Conservation (phyloP, 139 green algal genomes). For the Micractinium conductrix region DNA sequence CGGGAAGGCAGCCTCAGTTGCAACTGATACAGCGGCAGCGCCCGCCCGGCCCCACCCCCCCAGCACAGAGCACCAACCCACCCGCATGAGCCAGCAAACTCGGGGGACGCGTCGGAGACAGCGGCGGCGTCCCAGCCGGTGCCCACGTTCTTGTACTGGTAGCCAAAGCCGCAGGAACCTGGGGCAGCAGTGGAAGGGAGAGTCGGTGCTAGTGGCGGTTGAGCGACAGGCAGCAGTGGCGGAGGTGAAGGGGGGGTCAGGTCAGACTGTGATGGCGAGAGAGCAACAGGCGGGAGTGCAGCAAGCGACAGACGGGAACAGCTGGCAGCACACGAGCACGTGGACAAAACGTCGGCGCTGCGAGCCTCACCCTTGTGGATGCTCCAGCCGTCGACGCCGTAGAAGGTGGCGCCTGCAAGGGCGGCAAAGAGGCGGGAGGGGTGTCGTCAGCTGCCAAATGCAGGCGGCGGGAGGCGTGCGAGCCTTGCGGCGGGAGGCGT, state of each 20-base stretch:
- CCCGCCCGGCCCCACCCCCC: neutral
- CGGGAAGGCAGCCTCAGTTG: neutral
- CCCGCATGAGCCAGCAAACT: conserved; percentile 39
- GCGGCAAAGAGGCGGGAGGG: no score
- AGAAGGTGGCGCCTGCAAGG: conserved; percentile 16
- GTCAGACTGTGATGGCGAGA: no score
- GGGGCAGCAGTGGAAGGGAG: neutral
- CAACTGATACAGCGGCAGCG: neutral
- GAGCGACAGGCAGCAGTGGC: no score
- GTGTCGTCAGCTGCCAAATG: no score
- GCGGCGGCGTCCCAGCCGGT: conserved; percentile 32
- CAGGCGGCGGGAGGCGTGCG: no score
- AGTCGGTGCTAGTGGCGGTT: no score
- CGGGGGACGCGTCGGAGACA: conserved; percentile 30
- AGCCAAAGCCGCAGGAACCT: conserved; percentile 30
- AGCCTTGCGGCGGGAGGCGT: no score
- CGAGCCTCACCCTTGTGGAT: conserved; percentile 23
- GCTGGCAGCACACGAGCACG: no score
- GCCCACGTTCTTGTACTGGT: conserved; percentile 26
- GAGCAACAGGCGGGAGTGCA: no score
- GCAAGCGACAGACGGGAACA: no score
- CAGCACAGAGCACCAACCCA: neutral
- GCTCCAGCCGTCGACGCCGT: conserved; percentile 19
- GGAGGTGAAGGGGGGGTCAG: no score
- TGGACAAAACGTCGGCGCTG: no score